Evolutionary conservation across 441 rosid genomes (phyloP).

Genomic region (Gossypium aridum): DNA sequence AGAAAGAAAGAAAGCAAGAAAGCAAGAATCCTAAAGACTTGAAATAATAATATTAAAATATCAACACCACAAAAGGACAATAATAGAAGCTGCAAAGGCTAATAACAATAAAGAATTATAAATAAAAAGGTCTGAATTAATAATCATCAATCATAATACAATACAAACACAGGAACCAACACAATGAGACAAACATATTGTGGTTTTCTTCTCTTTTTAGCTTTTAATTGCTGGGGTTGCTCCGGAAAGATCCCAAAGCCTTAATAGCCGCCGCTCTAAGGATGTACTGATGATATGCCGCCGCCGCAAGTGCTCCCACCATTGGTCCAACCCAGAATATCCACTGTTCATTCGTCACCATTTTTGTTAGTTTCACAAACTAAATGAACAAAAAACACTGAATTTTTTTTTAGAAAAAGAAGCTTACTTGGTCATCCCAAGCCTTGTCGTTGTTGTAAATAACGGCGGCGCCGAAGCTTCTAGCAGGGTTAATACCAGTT

Average conservation of each 20-base stretch:
- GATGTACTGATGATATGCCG: constrained; percentile 45
- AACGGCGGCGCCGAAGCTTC: constrained; percentile 31
- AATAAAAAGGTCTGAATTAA: no score
- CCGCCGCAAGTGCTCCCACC: constrained; percentile 46
- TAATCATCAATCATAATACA: no score
- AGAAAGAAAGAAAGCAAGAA: no score
- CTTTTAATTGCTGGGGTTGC: constrained; percentile 44
- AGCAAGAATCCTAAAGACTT: no score
- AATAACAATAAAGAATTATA: no score
- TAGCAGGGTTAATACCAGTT: constrained; percentile 32
- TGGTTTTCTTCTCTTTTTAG: no score
- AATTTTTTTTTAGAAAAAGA: background rate
- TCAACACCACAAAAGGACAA: no score
- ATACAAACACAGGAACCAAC: no score
- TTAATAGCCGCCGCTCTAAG: constrained; percentile 47
- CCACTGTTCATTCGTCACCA: constrained; percentile 26
- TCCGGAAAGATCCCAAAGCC: constrained; percentile 51
- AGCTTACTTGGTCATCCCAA: constrained; percentile 33
- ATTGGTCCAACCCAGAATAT: constrained; percentile 62
- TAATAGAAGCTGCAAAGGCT: no score
- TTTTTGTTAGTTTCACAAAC: background rate
- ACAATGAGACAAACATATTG: no score
- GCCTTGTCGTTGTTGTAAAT: constrained; percentile 23
- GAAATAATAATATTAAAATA: no score
- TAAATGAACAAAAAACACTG: background rate